A percentile compares a stretch with the other conserved stretches of the same genome.
Evolutionary conservation across 352 stramenopile species (phyloP).

Genomic region (Halophytophthora polymorphica): DNA sequence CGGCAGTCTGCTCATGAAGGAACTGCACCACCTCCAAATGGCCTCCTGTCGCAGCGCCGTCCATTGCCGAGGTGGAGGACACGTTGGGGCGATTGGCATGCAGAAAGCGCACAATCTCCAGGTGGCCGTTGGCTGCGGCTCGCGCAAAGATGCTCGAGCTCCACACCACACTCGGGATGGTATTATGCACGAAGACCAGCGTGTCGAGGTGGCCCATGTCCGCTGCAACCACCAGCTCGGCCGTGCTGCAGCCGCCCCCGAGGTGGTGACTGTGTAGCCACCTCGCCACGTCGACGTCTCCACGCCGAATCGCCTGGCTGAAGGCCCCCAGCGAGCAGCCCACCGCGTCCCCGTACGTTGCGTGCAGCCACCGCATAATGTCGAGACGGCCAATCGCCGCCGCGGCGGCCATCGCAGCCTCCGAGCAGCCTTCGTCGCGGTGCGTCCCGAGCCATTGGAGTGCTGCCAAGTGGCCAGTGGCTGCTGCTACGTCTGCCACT

Average conservation of each 20-base stretch:
- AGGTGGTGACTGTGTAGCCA: slow-evolving; percentile 26
- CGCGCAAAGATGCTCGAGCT: slow-evolving; percentile 9
- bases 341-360: slow-evolving; percentile 9
- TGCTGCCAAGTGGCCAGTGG: no score
- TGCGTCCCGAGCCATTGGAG: neutral
- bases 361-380: slow-evolving; percentile 27
- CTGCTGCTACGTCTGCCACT: no score
- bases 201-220: slow-evolving; percentile 1
- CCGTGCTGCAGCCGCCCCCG: neutral
- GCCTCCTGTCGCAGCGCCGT: slow-evolving; percentile 1
- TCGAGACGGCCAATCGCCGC: slow-evolving; percentile 27
- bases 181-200: slow-evolving; percentile 16
- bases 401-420: slow-evolving; percentile 29
- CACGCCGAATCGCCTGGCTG: slow-evolving; percentile 22
- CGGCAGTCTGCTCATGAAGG: slow-evolving; percentile 18
- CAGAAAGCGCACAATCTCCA: slow-evolving; percentile 20
- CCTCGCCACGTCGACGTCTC: slow-evolving; percentile 20
- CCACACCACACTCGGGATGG: slow-evolving; percentile 2
- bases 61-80: slow-evolving; percentile 4
- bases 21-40: slow-evolving; percentile 14
- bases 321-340: slow-evolving; percentile 32
- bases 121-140: slow-evolving; percentile 16
- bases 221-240: slow-evolving; percentile 1
- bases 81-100: slow-evolving; percentile 3
- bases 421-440: slow-evolving; percentile 1